Percentiles rank a stretch among this genome's conserved stretches.
phyloP scores from a whole-genome alignment of 495 filamentous ascomycete genomes.

The Aspergillus panamensis region DNA sequence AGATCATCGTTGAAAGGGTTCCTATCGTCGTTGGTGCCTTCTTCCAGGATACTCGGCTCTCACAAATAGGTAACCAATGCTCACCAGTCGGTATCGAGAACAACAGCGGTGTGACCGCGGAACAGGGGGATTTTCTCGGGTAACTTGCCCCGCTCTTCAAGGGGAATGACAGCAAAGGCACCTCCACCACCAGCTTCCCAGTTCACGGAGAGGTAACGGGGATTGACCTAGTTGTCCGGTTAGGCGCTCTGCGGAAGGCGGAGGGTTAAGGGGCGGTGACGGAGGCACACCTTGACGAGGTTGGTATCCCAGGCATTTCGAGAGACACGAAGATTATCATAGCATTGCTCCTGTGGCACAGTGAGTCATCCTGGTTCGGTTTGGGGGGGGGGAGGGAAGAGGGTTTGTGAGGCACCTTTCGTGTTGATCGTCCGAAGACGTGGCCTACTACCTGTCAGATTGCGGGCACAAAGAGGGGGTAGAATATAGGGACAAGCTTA shows the following conservation, averaged over 20 bases:
- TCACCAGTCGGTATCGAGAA: slow-evolving; percentile 97
- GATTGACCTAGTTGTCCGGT: slow-evolving; percentile 66
- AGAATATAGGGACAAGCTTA: slow-evolving; percentile 48
- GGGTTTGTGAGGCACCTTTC: slow-evolving; percentile 61
- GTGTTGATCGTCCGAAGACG: slow-evolving; percentile 90
- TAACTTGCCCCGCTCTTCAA: slow-evolving; percentile 80
- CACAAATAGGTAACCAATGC: slow-evolving; percentile 25
- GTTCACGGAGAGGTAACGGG: slow-evolving; percentile 94
- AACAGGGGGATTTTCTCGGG: slow-evolving; percentile 94
- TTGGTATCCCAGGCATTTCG: slow-evolving; percentile 99
- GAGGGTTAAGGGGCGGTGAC: slow-evolving; percentile 28
- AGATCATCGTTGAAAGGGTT: slow-evolving; percentile 92
- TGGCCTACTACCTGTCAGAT: slow-evolving; percentile 64
- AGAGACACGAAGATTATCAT: slow-evolving; percentile 92
- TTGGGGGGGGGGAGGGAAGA: background rate
- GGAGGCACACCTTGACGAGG: slow-evolving; percentile 73
- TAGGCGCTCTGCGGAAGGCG: slow-evolving; percentile 22
- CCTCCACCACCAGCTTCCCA: slow-evolving; percentile 97
- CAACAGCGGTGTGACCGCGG: slow-evolving; percentile 89
- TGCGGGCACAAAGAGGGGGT: slow-evolving; percentile 28
- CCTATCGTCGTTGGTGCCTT: slow-evolving; percentile 50
- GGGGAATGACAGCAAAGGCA: slow-evolving; percentile 92
- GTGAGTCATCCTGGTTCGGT: background rate
- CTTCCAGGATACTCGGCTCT: background rate
- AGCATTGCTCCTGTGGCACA: slow-evolving; percentile 71